These are phyloP conservation scores for Acanthamoeba culbertsoni DNA, from an alignment of 208 protist genomes.

Conservation along the genomic window DNA sequence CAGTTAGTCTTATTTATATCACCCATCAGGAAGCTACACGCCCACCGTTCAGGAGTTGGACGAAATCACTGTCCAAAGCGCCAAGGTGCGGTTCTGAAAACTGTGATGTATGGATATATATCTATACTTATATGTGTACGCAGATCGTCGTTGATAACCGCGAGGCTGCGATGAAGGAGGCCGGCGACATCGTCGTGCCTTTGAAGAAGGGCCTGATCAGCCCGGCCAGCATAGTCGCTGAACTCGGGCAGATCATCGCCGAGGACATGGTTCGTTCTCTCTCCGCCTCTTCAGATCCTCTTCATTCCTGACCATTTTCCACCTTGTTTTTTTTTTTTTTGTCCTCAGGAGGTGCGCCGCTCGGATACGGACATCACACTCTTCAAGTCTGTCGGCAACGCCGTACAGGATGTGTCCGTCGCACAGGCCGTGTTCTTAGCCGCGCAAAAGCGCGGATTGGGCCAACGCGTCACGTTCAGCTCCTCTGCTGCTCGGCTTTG, in stretches of 20 bases:
- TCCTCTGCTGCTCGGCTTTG: background rate
- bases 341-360: background rate
- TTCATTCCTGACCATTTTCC: background rate
- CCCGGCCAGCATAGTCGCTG: background rate
- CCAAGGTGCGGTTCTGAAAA: background rate
- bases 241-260: background rate
- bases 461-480: background rate
- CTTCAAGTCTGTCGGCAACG: slow-evolving; percentile 52
- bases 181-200: background rate
- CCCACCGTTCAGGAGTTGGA: slow-evolving; percentile 60
- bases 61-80: background rate
- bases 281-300: background rate
- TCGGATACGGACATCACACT: slow-evolving; percentile 29
- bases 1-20: background rate
- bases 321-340: background rate
- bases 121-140: background rate
- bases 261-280: background rate
- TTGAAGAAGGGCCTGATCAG: background rate
- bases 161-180: slow-evolving; percentile 17
- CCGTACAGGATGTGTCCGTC: slow-evolving; percentile 42
- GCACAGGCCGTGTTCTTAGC: background rate
- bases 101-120: background rate
- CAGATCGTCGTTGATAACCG: slow-evolving; percentile 39
- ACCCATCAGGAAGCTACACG: slow-evolving; percentile 14
- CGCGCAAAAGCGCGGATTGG: background rate